These are phyloP conservation scores for Podila epicladia DNA, from an alignment of 192 early-diverging fungal genomes.

Conservation along the genomic window DNA sequence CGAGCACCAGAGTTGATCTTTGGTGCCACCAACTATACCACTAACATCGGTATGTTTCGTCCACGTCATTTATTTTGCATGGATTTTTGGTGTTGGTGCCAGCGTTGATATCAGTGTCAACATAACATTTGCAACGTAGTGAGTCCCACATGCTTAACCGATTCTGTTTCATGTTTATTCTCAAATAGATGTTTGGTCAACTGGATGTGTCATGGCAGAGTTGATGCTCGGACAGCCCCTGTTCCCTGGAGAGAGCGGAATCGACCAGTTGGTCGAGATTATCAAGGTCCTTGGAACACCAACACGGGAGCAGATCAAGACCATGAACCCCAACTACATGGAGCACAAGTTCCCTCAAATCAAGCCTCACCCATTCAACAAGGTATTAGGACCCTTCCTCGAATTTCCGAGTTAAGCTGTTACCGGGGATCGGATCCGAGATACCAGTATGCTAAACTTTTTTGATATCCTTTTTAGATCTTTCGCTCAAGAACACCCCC, in stretches of 20 bases:
- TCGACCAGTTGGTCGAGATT: conserved; percentile 99
- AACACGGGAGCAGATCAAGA: conserved; percentile 93
- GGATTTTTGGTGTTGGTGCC: not conserved
- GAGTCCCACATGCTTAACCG: not conserved
- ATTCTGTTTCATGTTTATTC: not conserved
- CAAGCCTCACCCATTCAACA: conserved; percentile 90
- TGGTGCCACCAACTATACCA: conserved; percentile 93
- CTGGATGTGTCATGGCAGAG: conserved; percentile 97
- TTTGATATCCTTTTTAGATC: conserved; percentile 57
- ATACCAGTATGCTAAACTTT: too few relatives aligned
- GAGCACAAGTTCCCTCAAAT: conserved; percentile 99
- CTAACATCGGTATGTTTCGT: conserved; percentile 64
- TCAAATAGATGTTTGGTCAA: conserved; percentile 89
- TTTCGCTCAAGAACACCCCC: conserved; percentile 86
- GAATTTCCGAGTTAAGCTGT: not conserved
- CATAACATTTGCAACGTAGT: not conserved
- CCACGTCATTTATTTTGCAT: not conserved
- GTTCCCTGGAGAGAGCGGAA: conserved; percentile 96
- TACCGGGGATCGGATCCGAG: not conserved
- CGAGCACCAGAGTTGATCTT: conserved; percentile 97
- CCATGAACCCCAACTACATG: conserved; percentile 98
- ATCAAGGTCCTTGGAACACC: conserved; percentile 99
- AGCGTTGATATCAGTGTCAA: not conserved
- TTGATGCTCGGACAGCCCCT: conserved; percentile 92
- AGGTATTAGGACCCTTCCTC: conserved; percentile 54